Evolutionary conservation across 108 stramenopile species (phyloP).

Genomic region (Cyclotella kingstonii): DNA sequence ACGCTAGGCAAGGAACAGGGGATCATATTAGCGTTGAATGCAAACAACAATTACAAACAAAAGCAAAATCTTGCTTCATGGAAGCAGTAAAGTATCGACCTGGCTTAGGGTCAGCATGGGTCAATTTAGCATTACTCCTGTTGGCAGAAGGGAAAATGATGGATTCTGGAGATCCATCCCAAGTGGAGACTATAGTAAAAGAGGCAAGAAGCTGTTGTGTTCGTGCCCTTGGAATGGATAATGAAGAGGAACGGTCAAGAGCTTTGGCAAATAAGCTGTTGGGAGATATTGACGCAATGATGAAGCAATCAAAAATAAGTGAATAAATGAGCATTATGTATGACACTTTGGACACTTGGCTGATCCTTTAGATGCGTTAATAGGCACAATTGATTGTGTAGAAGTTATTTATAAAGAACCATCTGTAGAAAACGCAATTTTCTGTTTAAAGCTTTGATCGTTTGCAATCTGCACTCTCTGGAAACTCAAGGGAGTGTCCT

Average conservation of each 20-base stretch:
- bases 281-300: slow-evolving; percentile 36
- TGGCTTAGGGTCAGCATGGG: slow-evolving; percentile 35
- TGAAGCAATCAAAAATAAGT: slow-evolving; percentile 13
- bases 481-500: no score
- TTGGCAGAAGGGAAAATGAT: slow-evolving; percentile 37
- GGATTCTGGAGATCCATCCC: slow-evolving; percentile 8
- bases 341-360: not conserved
- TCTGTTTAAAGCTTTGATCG: no score
- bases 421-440: no score
- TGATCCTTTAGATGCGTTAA: no score
- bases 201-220: slow-evolving; percentile 42
- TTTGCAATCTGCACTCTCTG: no score
- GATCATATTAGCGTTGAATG: not conserved
- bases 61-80: slow-evolving; percentile 25
- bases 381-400: no score
- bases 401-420: no score
- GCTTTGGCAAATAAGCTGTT: slow-evolving; percentile 33
- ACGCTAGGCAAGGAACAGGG: slow-evolving; percentile 37
- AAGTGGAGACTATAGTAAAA: slow-evolving; percentile 20
- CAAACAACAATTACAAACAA: slow-evolving; percentile 9
- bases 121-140: slow-evolving; percentile 31
- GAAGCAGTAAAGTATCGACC: slow-evolving; percentile 34
- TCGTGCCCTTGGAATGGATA: slow-evolving; percentile 38
- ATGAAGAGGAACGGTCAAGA: slow-evolving; percentile 35
- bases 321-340: not conserved